A percentile compares a stretch with the other conserved stretches of the same genome.
Conservation (phyloP, 257 asterid genomes). For the Solanum peruvianum region DNA sequence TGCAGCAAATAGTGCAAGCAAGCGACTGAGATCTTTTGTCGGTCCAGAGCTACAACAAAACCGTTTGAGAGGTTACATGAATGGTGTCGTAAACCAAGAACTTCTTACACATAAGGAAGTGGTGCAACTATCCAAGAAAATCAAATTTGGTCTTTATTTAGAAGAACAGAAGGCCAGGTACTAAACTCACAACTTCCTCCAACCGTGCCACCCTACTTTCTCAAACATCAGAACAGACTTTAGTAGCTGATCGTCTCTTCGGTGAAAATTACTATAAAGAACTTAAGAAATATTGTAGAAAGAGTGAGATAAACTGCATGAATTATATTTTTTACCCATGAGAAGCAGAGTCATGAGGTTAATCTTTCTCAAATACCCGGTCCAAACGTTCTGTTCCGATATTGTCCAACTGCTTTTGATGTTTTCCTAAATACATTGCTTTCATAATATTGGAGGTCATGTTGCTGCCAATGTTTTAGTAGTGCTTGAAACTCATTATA, state of each 20-base stretch:
- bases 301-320: background rate
- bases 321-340: background rate
- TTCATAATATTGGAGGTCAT: background rate
- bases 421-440: background rate
- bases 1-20: conserved; percentile 6
- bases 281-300: background rate
- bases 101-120: conserved; percentile 76
- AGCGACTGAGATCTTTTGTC: conserved; percentile 30
- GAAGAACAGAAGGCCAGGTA: conserved; percentile 73
- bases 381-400: background rate
- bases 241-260: background rate
- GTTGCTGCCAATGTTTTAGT: background rate
- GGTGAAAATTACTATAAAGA: background rate
- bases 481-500: background rate
- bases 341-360: background rate
- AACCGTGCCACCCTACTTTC: background rate
- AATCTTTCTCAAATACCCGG: background rate
- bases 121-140: conserved; percentile 58
- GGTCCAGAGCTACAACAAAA: conserved; percentile 44
- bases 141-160: conserved; percentile 54
- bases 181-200: background rate
- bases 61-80: conserved; percentile 57
- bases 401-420: background rate
- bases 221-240: background rate
- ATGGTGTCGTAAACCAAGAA: conserved; percentile 48